Base-by-base conservation (phyloP, 768 basidiomycete species). In the Gloeopeniophorella convolvens region DNA sequence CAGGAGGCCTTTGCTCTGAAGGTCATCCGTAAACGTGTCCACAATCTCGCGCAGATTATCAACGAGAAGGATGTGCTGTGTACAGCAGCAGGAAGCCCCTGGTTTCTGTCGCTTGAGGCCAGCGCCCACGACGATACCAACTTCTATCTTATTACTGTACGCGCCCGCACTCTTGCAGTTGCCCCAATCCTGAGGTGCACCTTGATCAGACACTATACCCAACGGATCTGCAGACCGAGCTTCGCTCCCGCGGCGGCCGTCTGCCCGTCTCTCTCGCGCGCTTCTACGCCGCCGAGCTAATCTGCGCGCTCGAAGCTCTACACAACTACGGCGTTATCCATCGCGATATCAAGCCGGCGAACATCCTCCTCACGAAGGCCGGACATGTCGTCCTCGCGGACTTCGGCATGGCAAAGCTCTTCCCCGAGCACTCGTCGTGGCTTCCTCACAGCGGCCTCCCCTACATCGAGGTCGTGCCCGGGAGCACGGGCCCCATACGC, bases 321-420 rank as follows among this genome's bases (percentile, higher is more conserved):
- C 63, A 73, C 15, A 55, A 62, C 3, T 67, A 68, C 50, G 64
- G 73, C 57, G 61, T 76, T 23, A 71, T 75, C 37, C 74, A 76
- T 54, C 65, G 74, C 21, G 74, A 76, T 59, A 70, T 76, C 66
- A 76, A 76, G 63, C 74, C 73, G 8, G 70, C 69, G 55, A 66
- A 66, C 15, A 42, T 65, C 42, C 52, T 54, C 26, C 43, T 58
- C 21, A 43, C 48, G 6, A 33, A 28, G 12, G 39, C 47, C 5
- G 51, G 53, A 30, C 53, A 54, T 32, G 45, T 49, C 12, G 45
- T 50, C 28, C 59, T 57, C 30, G 46, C 50, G 16, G 58, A 56
- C 40, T 60, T 59, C 27, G 59, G 59, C 23, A 39, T 59, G 45
- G 49, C 57, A 20, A 59, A 59, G 45, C 23, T 55, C 13, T 59